Evolutionary conservation across 2,329 filamentous ascomycete genomes (phyloP), one percentile per base, ranked within the genome.

Genomic region (Graphiopsis chlorocephala): DNA sequence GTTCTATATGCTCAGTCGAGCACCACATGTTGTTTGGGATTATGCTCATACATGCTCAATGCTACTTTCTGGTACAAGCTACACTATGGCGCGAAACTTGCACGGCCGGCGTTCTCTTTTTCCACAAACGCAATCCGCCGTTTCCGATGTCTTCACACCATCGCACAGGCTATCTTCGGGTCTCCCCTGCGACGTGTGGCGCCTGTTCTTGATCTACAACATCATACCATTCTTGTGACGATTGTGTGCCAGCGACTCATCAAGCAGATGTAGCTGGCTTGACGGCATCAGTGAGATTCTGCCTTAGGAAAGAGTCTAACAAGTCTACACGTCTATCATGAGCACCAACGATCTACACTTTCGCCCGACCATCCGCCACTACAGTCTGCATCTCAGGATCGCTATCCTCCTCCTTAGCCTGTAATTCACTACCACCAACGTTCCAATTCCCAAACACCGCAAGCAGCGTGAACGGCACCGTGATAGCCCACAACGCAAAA

Each of bases 401-500:
- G 26, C 35, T 66, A 17, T 63, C 63, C 17, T 47, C 56, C 15
- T 61, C 65, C 50, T 48, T 55, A n/a, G 47, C 38, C 17, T 26
- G 50, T 6, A 31, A 26, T 10, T n/a, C 29, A 10, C 33, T 35
- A 17, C 59, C 57, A 28, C 48, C 64, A 25, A 67, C 56, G 58
- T 66, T 64, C 68, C 68, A 69, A 11, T 62, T 38, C 25, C 68
- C 66, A 56, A 68, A 69, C 2, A 69, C 66, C 17, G 64, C 68
- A 58, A 65, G 59, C 47, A 68, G 20, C 42, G 68, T 69, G 5
- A 61, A 64, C 7, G 66, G 66, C 45, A 75, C 67, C 1, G 74
- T 75, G 47, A 72, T 66, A 3, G 59, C 72, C 73, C 74, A 76
- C 6, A 75, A 42, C 6, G 66, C 64, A 64, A 76, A 74, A 0